Conservation (phyloP, 768 basidiomycete species). For the Termitomyces sp. region DNA sequence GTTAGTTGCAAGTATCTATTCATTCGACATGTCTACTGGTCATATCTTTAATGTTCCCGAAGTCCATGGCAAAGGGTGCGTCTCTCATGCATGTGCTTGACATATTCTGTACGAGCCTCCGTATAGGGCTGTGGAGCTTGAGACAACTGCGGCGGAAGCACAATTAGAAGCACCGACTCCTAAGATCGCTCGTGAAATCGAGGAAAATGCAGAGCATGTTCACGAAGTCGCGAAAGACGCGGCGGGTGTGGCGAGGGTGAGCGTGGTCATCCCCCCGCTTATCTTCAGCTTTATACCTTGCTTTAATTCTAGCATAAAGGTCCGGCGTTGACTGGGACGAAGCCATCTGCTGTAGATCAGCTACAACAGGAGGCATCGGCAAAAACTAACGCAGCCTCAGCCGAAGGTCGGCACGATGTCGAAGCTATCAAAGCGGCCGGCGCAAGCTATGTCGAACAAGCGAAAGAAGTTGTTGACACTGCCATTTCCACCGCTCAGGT, state of each 20-base stretch:
- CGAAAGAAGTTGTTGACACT: conserved; percentile 38
- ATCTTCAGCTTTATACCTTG: background rate
- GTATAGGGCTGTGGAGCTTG: conserved; percentile 28
- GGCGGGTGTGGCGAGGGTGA: conserved; percentile 48
- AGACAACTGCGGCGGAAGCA: conserved; percentile 53
- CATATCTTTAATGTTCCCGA: conserved; percentile 36
- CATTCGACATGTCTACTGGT: conserved; percentile 17
- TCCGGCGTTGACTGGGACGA: conserved; percentile 21
- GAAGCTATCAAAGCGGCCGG: conserved; percentile 39
- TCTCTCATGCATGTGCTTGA: background rate
- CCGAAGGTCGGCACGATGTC: conserved; percentile 49
- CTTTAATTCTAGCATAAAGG: conserved; percentile 23
- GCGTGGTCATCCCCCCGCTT: background rate
- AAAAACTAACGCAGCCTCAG: conserved; percentile 48
- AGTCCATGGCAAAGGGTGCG: conserved; percentile 27
- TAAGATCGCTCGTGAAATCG: conserved; percentile 36
- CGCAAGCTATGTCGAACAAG: conserved; percentile 49
- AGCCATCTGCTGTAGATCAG: conserved; percentile 27
- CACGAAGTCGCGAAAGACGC: conserved; percentile 45
- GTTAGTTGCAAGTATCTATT: background rate
- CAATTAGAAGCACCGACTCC: conserved; percentile 41
- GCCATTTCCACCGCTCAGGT: conserved; percentile 44
- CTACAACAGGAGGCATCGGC: conserved; percentile 28
- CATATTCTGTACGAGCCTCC: background rate
- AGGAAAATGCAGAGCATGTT: conserved; percentile 38